Base-by-base conservation (phyloP, 306 rosid genomes). In the Vachellia pachyceras region DNA sequence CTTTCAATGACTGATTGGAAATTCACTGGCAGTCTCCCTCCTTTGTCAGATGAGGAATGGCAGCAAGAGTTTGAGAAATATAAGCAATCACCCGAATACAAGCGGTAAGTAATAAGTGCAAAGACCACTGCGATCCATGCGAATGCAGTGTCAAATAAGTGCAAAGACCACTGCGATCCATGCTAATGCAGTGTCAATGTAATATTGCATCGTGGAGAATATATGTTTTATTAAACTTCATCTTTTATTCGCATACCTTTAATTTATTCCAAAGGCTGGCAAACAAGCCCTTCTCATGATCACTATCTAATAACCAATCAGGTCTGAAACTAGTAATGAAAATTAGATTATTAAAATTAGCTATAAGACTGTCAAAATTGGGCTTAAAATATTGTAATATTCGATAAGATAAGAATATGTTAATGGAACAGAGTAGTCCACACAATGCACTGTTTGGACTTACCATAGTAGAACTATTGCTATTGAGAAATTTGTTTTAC, bases 1-100 rank as follows among this genome's bases (percentile, higher is more conserved):
- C 97, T 94, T 87, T 94, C 98, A 9, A 94, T 94, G 97, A 91
- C 95, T n/a, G 95, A 94, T 82, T 91, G 98, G 98, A 94, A 94
- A 41, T 89, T 94, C 82, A 80, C 92, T 5, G 98, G 98, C 42
- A 17, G 71, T 3, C 92, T 94, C 6, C 98, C 97, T 57, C 97
- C 95, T 76, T 81, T 90, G 39, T 82, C 94, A 0, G 90, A 88
- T 44, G 91, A 89, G 71, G 97, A 94, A 14, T 94, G 97, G 95
- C 69, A 85, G 80, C 80, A 47, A 3, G 98, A 94, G 80, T 90
- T 94, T 84, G 94, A 90, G 68, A 94, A 91, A 80, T 94, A 92
- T 86, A 89, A 90, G 86, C 88, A 89, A 76, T 95, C 97, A 40
- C 99, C 97, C 29, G 99, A 95, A 82, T 89, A 88, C 86, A 79